Conservation (phyloP, 345 rosid genomes). For the Aurinia saxatilis region DNA sequence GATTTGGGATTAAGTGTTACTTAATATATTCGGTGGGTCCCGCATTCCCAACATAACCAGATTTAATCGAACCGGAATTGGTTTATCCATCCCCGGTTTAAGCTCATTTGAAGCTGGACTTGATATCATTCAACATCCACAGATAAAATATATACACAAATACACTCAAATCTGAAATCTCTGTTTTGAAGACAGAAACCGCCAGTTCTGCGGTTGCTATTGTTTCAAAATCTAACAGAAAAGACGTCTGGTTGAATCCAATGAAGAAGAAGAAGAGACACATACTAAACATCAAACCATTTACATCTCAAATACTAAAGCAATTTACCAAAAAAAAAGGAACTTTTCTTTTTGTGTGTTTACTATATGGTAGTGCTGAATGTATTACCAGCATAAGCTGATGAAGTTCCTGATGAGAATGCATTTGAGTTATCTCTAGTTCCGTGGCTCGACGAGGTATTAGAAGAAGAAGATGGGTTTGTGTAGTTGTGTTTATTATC, state of each 20-base stretch:
- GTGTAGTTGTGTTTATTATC: slow-evolving; percentile 17
- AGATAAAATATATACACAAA: not conserved
- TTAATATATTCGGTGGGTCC: slow-evolving; percentile 7
- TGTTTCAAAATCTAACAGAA: slow-evolving; percentile 4
- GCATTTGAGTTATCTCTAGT: slow-evolving; percentile 37
- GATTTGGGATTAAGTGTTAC: slow-evolving; percentile 21
- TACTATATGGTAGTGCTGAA: slow-evolving; percentile 27
- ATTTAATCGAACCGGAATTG: not conserved
- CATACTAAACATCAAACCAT: not conserved
- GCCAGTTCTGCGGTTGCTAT: not conserved
- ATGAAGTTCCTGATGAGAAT: slow-evolving; percentile 37
- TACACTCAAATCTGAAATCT: slow-evolving; percentile 20
- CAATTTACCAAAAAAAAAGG: not conserved
- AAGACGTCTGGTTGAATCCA: slow-evolving; percentile 6
- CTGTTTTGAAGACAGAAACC: slow-evolving; percentile 16
- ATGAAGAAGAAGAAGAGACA: not conserved
- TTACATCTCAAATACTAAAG: slow-evolving; percentile 10
- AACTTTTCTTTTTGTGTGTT: not conserved
- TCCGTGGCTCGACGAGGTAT: slow-evolving; percentile 39
- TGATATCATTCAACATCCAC: not conserved
- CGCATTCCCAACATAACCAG: not conserved
- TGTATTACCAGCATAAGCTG: slow-evolving; percentile 36
- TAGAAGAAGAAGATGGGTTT: slow-evolving; percentile 30
- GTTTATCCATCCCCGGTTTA: slow-evolving; percentile 6
- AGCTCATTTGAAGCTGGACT: not conserved